Evolutionary conservation across 2,329 filamentous ascomycete species (phyloP), one percentile per base, ranked within the genome.

Genomic region (Incumbomyces lentus): DNA sequence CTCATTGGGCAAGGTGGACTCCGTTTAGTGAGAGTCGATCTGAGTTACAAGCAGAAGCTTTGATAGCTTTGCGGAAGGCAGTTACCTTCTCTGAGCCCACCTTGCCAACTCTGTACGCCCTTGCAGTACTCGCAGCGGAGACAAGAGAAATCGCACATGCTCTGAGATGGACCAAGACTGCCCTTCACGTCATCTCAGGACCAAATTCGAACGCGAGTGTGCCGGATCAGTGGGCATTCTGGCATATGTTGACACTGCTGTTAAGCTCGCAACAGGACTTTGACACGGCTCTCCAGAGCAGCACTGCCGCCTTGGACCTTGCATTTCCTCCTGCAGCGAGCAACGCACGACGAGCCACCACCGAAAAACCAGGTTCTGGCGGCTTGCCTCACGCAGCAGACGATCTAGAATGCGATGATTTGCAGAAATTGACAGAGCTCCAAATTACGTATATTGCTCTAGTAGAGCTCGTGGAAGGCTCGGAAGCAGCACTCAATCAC

Each of bases 371-470:
- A 46, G 53, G 53, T 48, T 19, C 62, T 58, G 42, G 49, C 22
- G 14, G 26, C 10, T n/a, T 55, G 56, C 52, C 79, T 2, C 60
- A 86, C 39, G 74, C 93, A 1, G 84, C 90, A 54, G 41, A 31
- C n/a, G 79, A 85, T 37, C 86, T 95, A 79, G 83, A 87, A 52
- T 78, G 81, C 48, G 78, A 80, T 19, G 89, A 96, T 60, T 93
- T 88, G 60, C 86, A 89, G 62, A 78, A 79, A 40, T 82, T 98
- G 35, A 67, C 98, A n/a, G 86, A 96, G 63, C 81, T 95, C 51
- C 94, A 94, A 64, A 94, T 96, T 78, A 95, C 90, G 10, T 89
- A 96, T 59, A 71, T 98, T 49, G 76, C 84, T 3, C 74, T 98
- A 16, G 66, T 92, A 2, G 90, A 96, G 64, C 69, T 92, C 13